Percentiles rank a stretch among this genome's conserved stretches.
phyloP scores from a whole-genome alignment of 1,284 basidiomycete species.

The Puccinia triticina region DNA sequence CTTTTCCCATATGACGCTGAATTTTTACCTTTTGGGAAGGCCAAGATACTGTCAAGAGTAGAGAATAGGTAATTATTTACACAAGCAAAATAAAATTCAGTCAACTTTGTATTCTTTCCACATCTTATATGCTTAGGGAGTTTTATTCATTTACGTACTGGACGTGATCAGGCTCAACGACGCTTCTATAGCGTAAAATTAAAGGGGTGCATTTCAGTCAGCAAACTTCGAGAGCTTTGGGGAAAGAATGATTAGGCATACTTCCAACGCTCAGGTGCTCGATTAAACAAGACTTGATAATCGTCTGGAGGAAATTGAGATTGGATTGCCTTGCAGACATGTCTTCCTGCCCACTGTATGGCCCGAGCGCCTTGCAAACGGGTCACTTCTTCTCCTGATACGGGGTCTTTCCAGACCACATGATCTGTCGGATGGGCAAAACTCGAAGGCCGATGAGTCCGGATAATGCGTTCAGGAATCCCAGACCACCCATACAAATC shows the following conservation, averaged over 20 bases:
- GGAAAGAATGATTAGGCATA: neutral
- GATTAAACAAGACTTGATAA: constrained; percentile 1
- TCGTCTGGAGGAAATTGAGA: neutral
- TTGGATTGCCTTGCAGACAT: neutral
- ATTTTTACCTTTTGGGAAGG: neutral
- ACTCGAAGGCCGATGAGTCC: neutral
- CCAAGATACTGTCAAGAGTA: neutral
- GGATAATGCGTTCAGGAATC: neutral
- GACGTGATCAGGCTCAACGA: neutral
- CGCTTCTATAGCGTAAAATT: neutral
- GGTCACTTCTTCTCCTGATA: neutral
- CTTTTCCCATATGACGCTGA: neutral
- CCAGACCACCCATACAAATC: neutral
- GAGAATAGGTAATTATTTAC: neutral
- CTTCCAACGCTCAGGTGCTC: constrained; percentile 6
- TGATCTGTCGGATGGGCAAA: constrained; percentile 5
- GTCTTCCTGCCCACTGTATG: constrained; percentile 29
- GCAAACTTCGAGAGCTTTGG: neutral
- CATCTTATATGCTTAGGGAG: neutral
- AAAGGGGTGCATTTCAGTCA: neutral
- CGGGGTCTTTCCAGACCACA: constrained; percentile 1
- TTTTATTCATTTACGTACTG: neutral
- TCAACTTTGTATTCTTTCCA: neutral
- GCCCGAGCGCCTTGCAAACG: neutral
- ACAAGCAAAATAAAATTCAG: neutral